A percentile compares a stretch with the other conserved stretches of the same genome.
Conservation (phyloP, 2,329 filamentous ascomycete genomes). For the Aspergillus niger region DNA sequence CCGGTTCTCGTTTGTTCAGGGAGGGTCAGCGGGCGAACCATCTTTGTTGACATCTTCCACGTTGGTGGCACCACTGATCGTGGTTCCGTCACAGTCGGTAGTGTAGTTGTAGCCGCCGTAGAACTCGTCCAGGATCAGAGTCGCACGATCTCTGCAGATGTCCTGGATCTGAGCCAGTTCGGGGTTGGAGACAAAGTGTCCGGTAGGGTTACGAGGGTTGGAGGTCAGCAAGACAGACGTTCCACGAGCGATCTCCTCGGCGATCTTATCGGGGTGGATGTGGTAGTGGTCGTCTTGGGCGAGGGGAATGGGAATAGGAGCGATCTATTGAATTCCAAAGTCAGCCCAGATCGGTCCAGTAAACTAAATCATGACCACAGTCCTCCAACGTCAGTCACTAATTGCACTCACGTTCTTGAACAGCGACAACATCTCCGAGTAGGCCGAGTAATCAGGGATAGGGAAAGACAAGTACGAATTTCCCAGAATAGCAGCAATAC, state of each 20-base stretch:
- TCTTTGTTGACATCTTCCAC: conserved; percentile 86
- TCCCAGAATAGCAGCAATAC: conserved; percentile 90
- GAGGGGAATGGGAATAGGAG: conserved; percentile 81
- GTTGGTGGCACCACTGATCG: conserved; percentile 86
- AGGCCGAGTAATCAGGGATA: conserved; percentile 92
- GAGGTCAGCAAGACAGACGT: conserved; percentile 89
- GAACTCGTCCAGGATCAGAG: conserved; percentile 94
- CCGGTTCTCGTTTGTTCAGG: neutral
- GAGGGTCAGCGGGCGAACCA: conserved; percentile 31
- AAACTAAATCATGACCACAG: no score
- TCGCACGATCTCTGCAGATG: conserved; percentile 85
- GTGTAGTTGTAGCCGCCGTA: conserved; percentile 97
- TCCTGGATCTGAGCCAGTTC: conserved; percentile 90
- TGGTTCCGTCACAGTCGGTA: conserved; percentile 83
- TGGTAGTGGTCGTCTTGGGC: conserved; percentile 86
- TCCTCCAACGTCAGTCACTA: neutral
- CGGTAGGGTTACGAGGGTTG: conserved; percentile 93
- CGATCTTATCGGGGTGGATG: conserved; percentile 90
- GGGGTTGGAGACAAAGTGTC: conserved; percentile 79
- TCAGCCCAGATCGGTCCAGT: no score
- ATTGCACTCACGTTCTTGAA: conserved; percentile 70
- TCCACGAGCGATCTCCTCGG: conserved; percentile 83
- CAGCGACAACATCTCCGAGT: conserved; percentile 94
- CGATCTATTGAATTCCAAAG: conserved; percentile 59
- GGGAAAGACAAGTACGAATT: conserved; percentile 94